Percentiles rank a stretch among this genome's conserved stretches.
These are phyloP conservation scores for Didymella glomerata DNA, from an alignment of 2,329 filamentous ascomycete species.

Conservation along the genomic window DNA sequence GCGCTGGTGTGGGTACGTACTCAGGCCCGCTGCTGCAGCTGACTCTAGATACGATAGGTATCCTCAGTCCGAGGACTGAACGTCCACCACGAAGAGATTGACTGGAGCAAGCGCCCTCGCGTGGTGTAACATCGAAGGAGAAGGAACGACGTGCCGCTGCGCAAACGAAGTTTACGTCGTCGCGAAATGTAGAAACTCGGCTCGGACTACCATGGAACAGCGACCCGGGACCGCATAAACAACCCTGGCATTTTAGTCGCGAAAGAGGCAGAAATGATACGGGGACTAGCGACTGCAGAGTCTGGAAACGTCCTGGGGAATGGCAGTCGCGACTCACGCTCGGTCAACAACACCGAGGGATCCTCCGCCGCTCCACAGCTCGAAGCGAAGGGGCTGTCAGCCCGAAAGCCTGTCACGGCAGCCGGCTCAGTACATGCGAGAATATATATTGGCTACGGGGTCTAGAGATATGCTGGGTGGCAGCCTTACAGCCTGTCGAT, in stretches of 20 bases:
- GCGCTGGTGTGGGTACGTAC: not conserved
- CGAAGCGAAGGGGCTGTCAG: not conserved
- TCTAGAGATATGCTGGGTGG: not conserved
- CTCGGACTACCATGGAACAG: not conserved
- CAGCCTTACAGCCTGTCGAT: not conserved
- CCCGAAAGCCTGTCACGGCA: not conserved
- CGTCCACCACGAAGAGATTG: not conserved
- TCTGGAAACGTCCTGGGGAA: not conserved
- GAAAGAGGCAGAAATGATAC: not conserved
- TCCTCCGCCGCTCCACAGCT: not conserved
- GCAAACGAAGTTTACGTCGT: not conserved
- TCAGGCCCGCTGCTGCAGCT: not conserved
- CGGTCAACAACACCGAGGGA: not conserved
- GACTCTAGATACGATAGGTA: not conserved
- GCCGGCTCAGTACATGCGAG: slow-evolving; percentile 1
- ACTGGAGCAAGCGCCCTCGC: not conserved
- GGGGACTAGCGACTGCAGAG: not conserved
- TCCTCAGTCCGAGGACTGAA: not conserved
- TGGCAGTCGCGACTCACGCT: not conserved
- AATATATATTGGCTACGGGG: not conserved
- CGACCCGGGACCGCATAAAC: not conserved
- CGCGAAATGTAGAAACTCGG: not conserved
- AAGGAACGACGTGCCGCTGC: not conserved
- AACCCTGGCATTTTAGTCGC: not conserved
- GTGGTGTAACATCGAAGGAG: not conserved